A percentile compares a stretch with the other conserved stretches of the same genome.
phyloP scores from a whole-genome alignment of 2,329 filamentous ascomycete genomes.

The Sporothrix euskadiensis region DNA sequence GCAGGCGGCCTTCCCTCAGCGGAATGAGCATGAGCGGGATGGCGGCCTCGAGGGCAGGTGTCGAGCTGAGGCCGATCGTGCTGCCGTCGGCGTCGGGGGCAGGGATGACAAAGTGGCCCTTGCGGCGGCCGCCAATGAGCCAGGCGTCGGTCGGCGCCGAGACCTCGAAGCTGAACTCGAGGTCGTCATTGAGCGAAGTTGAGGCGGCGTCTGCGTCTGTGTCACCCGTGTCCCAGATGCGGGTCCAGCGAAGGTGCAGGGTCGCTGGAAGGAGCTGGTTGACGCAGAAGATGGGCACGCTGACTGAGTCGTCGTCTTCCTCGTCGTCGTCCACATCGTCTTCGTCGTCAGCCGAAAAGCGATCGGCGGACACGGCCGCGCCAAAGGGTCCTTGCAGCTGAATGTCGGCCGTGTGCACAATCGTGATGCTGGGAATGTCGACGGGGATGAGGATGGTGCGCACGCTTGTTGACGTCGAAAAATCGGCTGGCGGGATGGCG shows the following conservation, averaged over 20 bases:
- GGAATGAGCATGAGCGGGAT: slow-evolving; percentile 78
- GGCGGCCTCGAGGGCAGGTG: slow-evolving; percentile 52
- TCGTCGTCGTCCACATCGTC: background rate
- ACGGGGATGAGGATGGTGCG: slow-evolving; percentile 82
- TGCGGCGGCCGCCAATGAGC: slow-evolving; percentile 80
- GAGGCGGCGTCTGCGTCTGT: slow-evolving; percentile 33
- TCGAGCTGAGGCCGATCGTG: slow-evolving; percentile 40
- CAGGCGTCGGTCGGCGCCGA: slow-evolving; percentile 72
- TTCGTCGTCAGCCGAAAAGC: slow-evolving; percentile 30
- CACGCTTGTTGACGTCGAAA: slow-evolving; percentile 41
- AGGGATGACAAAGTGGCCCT: slow-evolving; percentile 72
- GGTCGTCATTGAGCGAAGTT: slow-evolving; percentile 40
- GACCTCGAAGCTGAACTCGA: slow-evolving; percentile 84
- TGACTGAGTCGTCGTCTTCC: background rate
- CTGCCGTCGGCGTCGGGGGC: slow-evolving; percentile 31
- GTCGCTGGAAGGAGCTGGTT: slow-evolving; percentile 67
- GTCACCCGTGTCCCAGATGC: slow-evolving; percentile 58
- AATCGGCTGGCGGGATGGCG: slow-evolving; percentile 38
- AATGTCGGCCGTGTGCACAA: slow-evolving; percentile 78
- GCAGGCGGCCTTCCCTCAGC: slow-evolving; percentile 72
- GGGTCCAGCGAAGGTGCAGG: slow-evolving; percentile 63
- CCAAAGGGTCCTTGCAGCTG: slow-evolving; percentile 48
- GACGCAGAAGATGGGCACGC: slow-evolving; percentile 50
- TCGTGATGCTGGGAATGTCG: slow-evolving; percentile 78
- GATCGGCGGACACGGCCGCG: slow-evolving; percentile 35